Conservation (phyloP, 1,139 yeast genomes). For the Yarrowia galli region DNA sequence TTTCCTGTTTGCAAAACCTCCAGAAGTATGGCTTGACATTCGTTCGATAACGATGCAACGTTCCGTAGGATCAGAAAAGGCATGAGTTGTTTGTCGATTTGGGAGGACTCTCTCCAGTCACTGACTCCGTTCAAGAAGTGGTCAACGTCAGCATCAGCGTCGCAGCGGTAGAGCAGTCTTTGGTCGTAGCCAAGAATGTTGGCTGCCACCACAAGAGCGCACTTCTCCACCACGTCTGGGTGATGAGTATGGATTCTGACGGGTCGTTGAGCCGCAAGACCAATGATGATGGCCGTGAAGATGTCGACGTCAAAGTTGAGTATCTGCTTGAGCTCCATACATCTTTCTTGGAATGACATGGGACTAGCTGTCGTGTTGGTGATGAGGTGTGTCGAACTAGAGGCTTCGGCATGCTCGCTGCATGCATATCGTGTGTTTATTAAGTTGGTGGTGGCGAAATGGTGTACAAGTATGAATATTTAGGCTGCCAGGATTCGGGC, state of each 20-base stretch:
- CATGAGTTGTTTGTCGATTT: conserved; percentile 13
- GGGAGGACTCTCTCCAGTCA: conserved; percentile 29
- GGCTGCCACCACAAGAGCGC: conserved; percentile 42
- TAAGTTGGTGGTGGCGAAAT: not conserved
- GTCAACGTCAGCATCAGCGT: conserved; percentile 33
- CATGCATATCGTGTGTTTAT: conserved; percentile 18
- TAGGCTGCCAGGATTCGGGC: not conserved
- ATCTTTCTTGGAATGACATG: conserved; percentile 34
- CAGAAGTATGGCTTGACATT: conserved; percentile 39
- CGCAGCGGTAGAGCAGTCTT: conserved; percentile 14
- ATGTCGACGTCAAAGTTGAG: conserved; percentile 42
- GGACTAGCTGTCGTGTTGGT: not conserved
- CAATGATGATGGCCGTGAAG: conserved; percentile 44
- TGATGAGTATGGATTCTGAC: conserved; percentile 46
- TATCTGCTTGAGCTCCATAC: conserved; percentile 38
- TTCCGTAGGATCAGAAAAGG: conserved; percentile 24
- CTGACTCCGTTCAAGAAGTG: conserved; percentile 37
- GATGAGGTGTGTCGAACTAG: not conserved
- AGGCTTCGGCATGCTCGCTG: conserved; percentile 1
- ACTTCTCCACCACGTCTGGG: conserved; percentile 41
- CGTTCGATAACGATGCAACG: conserved; percentile 20
- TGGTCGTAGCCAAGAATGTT: conserved; percentile 41
- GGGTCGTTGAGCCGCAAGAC: conserved; percentile 46
- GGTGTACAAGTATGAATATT: not conserved
- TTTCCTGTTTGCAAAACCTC: conserved; percentile 28